Percentiles rank a stretch among this genome's conserved stretches.
phyloP scores from a whole-genome alignment of 768 basidiomycete genomes.

The Trametes meyenii region DNA sequence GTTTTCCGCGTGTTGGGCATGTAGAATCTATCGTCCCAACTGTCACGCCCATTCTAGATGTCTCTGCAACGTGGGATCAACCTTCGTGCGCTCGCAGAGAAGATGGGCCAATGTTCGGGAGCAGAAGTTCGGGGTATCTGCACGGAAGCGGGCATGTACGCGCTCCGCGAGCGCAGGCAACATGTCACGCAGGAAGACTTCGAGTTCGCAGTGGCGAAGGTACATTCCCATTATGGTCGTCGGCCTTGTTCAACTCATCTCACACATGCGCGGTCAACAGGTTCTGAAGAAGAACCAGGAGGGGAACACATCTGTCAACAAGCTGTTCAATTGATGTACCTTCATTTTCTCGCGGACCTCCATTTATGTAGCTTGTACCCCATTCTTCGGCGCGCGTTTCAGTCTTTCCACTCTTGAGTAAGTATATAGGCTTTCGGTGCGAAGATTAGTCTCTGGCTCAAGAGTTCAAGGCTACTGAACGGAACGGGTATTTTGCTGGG shows the following conservation, averaged over 20 bases:
- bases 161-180: slow-evolving; percentile 90
- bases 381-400: background rate
- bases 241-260: background rate
- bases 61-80: slow-evolving; percentile 97
- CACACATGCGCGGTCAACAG: slow-evolving; percentile 34
- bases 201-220: slow-evolving; percentile 97
- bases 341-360: background rate
- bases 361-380: slow-evolving; percentile 6
- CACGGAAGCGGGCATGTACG: slow-evolving; percentile 99
- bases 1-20: slow-evolving; percentile 7
- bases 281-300: slow-evolving; percentile 97
- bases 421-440: background rate
- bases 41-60: slow-evolving; percentile 59
- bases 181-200: slow-evolving; percentile 99
- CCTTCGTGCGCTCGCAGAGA: slow-evolving; percentile 92
- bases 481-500: too few relatives aligned
- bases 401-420: background rate
- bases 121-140: slow-evolving; percentile 98
- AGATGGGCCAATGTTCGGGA: slow-evolving; percentile 99
- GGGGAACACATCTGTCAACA: slow-evolving; percentile 91
- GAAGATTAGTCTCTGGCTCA: too few relatives aligned
- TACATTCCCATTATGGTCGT: slow-evolving; percentile 33
- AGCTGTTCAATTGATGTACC: slow-evolving; percentile 77
- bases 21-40: background rate
- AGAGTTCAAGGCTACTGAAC: too few relatives aligned